These are phyloP conservation scores for Rosellinia necatrix DNA, from an alignment of 2,329 filamentous ascomycete genomes.

Conservation along the genomic window DNA sequence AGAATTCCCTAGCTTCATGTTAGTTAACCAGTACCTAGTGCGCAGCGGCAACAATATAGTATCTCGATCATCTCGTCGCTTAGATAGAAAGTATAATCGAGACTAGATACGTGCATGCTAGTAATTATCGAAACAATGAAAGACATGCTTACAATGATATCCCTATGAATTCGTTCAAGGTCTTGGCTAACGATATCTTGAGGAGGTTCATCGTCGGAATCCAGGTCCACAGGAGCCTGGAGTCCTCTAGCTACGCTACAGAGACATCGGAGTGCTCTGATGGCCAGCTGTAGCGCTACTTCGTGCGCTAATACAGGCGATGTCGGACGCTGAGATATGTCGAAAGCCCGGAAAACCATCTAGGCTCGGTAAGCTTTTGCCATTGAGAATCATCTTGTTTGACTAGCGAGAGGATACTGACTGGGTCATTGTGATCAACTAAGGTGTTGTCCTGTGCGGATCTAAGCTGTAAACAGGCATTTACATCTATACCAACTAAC, in stretches of 20 bases:
- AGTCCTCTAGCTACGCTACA: conserved; percentile 72
- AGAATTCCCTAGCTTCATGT: conserved; percentile 31
- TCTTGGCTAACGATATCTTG: conserved; percentile 16
- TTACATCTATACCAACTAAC: conserved; percentile 67
- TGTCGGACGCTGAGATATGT: conserved; percentile 33
- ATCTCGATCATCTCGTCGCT: neutral
- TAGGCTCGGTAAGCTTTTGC: conserved; percentile 31
- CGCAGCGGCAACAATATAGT: neutral
- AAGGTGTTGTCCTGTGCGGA: conserved; percentile 33
- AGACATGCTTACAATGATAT: conserved; percentile 47
- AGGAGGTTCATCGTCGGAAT: conserved; percentile 47
- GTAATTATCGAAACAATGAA: neutral
- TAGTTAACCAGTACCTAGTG: conserved; percentile 43
- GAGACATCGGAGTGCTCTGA: conserved; percentile 69
- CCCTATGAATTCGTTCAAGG: conserved; percentile 49
- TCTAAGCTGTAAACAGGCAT: conserved; percentile 46
- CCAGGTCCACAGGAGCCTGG: conserved; percentile 71
- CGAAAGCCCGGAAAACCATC: conserved; percentile 39
- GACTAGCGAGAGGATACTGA: conserved; percentile 28
- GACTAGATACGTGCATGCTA: neutral
- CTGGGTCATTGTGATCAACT: conserved; percentile 33
- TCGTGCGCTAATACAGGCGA: conserved; percentile 43
- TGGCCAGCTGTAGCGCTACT: conserved; percentile 53
- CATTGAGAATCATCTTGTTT: conserved; percentile 5
- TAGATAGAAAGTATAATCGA: neutral